These are phyloP conservation scores for Bremia lactucae DNA, from an alignment of 352 stramenopile genomes.

Conservation along the genomic window DNA sequence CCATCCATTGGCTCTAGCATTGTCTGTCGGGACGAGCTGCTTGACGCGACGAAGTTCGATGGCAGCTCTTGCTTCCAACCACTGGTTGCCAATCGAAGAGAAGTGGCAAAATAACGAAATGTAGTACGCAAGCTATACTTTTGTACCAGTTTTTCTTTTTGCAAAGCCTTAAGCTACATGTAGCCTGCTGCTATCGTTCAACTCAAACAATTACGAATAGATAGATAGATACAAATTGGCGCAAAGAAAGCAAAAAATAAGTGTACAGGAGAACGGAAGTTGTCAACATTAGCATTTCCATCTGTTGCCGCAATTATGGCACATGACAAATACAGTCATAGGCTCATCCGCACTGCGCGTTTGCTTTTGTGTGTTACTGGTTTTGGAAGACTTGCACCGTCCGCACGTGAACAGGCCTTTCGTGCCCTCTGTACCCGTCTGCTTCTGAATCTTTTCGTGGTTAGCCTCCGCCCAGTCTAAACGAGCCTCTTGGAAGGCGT, in stretches of 20 bases:
- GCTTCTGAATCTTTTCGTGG: conserved; percentile 87
- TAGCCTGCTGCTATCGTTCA: no score
- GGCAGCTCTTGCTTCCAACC: conserved; percentile 3
- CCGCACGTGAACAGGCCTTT: conserved; percentile 87
- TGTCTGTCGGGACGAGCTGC: conserved; percentile 10
- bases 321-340: conserved; percentile 96
- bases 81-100: no score
- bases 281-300: conserved; percentile 85
- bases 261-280: conserved; percentile 6
- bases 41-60: background rate
- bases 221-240: no score
- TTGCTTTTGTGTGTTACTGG: conserved; percentile 95
- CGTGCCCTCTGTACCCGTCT: conserved; percentile 60
- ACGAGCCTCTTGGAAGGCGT: conserved; percentile 75
- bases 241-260: conserved; percentile 11
- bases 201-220: no score
- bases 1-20: conserved; percentile 2
- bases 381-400: conserved; percentile 93
- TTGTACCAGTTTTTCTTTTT: no score
- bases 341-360: conserved; percentile 95
- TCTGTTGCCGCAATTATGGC: conserved; percentile 93
- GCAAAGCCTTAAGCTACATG: no score
- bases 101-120: no score
- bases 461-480: conserved; percentile 87
- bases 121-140: no score